These are phyloP conservation scores for Hordeum pubiflorum DNA, from an alignment of 202 grass and related monocot species.

Conservation along the genomic window DNA sequence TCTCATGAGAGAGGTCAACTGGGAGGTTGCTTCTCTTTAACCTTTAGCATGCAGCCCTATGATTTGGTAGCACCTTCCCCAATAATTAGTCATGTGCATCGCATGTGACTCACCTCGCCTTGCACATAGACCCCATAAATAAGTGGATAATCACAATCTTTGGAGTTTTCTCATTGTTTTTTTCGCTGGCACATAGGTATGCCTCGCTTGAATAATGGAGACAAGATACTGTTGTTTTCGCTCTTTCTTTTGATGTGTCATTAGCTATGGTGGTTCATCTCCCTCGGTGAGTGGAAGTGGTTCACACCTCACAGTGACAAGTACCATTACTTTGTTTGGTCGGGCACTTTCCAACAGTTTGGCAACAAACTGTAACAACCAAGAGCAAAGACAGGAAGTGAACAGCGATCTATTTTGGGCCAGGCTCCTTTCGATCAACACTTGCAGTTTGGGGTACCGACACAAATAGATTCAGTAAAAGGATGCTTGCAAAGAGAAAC, in stretches of 20 bases:
- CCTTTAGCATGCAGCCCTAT: constrained; percentile 33
- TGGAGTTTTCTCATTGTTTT: constrained; percentile 19
- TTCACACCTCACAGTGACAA: not conserved
- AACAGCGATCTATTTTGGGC: not conserved
- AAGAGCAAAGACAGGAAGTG: not conserved
- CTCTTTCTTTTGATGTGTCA: constrained; percentile 3
- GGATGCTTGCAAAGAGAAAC: constrained; percentile 1
- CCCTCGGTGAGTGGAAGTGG: not conserved
- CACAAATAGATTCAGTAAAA: not conserved
- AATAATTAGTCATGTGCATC: constrained; percentile 41
- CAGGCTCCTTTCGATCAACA: constrained; percentile 11
- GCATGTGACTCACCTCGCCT: constrained; percentile 29
- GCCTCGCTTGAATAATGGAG: not conserved
- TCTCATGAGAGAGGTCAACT: constrained; percentile 33
- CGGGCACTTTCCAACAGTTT: constrained; percentile 29
- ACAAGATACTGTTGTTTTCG: not conserved
- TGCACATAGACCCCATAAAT: not conserved
- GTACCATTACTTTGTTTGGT: not conserved
- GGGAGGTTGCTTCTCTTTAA: constrained; percentile 32
- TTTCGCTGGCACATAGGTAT: not conserved
- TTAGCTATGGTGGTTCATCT: constrained; percentile 43
- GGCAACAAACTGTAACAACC: constrained; percentile 28
- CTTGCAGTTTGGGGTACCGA: not conserved
- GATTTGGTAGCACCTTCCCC: constrained; percentile 31
- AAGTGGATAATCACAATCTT: not conserved